Conservation (phyloP, 345 rosid species). For the Eucalyptus albens region DNA sequence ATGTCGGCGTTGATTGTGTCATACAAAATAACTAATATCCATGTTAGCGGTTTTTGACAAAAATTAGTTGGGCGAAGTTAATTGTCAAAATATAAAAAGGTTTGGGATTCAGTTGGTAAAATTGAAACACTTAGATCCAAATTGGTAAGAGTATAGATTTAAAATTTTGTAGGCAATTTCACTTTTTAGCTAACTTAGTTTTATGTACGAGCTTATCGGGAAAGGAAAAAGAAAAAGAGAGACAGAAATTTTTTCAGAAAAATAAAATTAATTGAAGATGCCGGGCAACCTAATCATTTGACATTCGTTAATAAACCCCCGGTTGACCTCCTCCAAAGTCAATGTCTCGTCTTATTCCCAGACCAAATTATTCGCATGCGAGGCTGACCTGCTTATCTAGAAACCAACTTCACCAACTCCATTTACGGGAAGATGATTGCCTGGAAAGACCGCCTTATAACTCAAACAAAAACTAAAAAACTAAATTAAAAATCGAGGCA, state of each 20-base stretch:
- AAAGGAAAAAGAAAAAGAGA: background rate
- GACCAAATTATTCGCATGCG: background rate
- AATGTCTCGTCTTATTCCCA: background rate
- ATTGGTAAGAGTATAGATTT: background rate
- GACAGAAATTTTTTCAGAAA: background rate
- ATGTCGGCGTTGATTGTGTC: fast-evolving
- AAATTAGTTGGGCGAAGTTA: fast-evolving
- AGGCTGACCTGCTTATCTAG: background rate
- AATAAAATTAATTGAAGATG: background rate
- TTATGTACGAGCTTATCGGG: background rate
- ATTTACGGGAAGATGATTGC: background rate
- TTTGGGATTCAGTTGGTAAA: no score
- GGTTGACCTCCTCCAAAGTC: background rate
- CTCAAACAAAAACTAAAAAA: background rate
- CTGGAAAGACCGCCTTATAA: background rate
- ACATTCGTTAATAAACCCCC: background rate
- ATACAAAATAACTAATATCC: no score
- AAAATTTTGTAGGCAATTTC: background rate
- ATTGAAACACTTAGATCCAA: no score
- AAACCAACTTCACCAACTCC: background rate
- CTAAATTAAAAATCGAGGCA: background rate
- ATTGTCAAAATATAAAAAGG: no score
- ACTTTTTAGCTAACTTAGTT: background rate
- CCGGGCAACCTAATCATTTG: background rate
- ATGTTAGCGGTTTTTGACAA: fast-evolving